Evolutionary conservation across 257 asterid species (phyloP), one percentile per base, ranked within the genome.

Genomic region (Primulina huaijiensis): DNA sequence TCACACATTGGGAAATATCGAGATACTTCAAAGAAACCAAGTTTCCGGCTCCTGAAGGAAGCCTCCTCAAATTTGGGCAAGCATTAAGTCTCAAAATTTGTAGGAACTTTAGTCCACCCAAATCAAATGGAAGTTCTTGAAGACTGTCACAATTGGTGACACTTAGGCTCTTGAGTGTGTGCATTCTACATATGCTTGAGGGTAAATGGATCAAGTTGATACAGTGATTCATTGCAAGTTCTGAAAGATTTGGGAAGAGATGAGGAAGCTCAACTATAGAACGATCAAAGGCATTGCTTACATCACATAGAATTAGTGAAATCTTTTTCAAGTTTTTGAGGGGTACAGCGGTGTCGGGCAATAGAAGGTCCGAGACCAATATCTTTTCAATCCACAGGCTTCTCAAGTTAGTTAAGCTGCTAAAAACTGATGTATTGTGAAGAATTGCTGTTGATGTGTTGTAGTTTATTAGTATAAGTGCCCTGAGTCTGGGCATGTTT

Each of bases 341-440:
- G 72, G 97, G 96, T 23, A 55, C 1, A 31, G 35, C 68, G 19
- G 89, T 80, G 25, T 23, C 77, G 27, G 96, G 95, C 33, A 90
- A 62, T 5, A 76, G 72, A 40, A 97, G 96, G 72, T 87, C 74
- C 0, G 86, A 69, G 50, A 46, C 20, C 56, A 46, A 46, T 46
- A 90, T 83, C 63, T 87, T 90, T 76, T 90, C 97, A 5, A 92
- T 74, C 96, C 97, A 92, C 71, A 90, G 89, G 93, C 97, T 92
- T 74, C 95, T 78, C 58, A 92, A 69, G 75, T 85, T 81, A 75
- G 87, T 69, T 67, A 92, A 72, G 76, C 76, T 76, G 74, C 83
- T 77, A 46, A 92, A 88, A 70, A 83, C 93, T 0, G 89, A 78
- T 23, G 87, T 75, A 69, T 92, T 90, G 40, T 78, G 82, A 29